Evolutionary conservation across 495 filamentous ascomycete species (phyloP).

Genomic region (Penicillium parvum): DNA sequence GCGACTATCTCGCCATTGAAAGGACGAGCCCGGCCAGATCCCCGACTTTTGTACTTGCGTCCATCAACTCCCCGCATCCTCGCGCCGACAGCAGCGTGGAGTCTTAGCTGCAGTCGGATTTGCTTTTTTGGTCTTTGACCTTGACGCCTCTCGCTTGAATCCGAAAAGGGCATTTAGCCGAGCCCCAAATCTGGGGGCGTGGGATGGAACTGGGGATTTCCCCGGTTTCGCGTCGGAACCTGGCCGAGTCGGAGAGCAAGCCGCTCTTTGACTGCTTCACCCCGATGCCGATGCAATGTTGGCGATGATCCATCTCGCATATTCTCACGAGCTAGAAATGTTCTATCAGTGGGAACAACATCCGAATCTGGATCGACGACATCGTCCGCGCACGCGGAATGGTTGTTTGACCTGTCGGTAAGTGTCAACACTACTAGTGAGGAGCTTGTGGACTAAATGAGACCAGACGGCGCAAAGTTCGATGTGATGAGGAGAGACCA

Average conservation of each 20-base stretch:
- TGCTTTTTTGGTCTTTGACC: too few relatives aligned
- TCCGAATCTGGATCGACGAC: constrained; percentile 6
- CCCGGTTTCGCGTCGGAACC: constrained; percentile 2
- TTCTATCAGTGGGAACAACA: constrained; percentile 11
- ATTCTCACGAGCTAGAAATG: constrained; percentile 4
- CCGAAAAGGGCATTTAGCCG: constrained; percentile 8
- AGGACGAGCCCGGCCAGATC: too few relatives aligned
- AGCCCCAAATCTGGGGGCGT: not conserved
- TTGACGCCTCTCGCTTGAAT: not conserved
- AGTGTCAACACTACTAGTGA: not conserved
- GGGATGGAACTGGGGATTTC: constrained; percentile 4
- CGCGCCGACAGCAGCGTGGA: too few relatives aligned
- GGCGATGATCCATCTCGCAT: not conserved
- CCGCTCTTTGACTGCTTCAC: not conserved
- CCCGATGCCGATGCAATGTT: not conserved
- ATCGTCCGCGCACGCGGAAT: constrained; percentile 12
- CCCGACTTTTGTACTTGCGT: too few relatives aligned
- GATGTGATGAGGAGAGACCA: constrained; percentile 38
- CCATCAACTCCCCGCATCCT: too few relatives aligned
- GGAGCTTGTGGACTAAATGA: not conserved
- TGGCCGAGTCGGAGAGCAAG: constrained; percentile 4
- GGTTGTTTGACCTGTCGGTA: constrained; percentile 13
- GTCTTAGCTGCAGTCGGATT: too few relatives aligned
- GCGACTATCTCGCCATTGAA: too few relatives aligned
- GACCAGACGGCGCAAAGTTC: constrained; percentile 10